A percentile compares a stretch with the other conserved stretches of the same genome.
Conservation (phyloP, 169 alveolate species). For the Plasmodium cynomolgi region DNA sequence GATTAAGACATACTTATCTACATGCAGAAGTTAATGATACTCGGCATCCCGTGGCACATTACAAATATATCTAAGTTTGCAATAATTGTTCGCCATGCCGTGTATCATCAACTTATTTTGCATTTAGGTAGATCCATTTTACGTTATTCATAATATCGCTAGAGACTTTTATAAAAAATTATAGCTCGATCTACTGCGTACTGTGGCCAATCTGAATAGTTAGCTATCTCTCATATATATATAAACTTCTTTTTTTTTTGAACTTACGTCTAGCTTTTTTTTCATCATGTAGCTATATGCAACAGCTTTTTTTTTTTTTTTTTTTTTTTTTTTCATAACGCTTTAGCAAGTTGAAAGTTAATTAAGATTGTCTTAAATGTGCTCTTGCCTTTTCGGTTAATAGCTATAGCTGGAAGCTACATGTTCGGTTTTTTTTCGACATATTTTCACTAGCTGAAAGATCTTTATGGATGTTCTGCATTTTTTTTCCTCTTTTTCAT, state of each 20-base stretch:
- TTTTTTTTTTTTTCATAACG: not conserved
- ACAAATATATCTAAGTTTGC: not conserved
- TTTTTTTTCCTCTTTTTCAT: not conserved
- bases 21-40: not conserved
- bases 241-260: not conserved
- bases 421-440: not conserved
- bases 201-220: not conserved
- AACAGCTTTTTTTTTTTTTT: conserved; percentile 3
- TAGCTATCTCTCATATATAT: not conserved
- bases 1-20: not conserved
- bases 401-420: not conserved
- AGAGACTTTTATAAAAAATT: not conserved
- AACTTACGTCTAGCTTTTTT: not conserved
- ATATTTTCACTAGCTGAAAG: not conserved
- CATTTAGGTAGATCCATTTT: not conserved
- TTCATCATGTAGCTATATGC: not conserved
- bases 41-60: not conserved
- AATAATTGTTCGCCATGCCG: not conserved
- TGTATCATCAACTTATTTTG: not conserved
- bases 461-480: not conserved
- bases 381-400: not conserved
- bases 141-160: not conserved
- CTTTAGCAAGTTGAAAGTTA: not conserved
- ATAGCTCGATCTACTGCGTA: not conserved
- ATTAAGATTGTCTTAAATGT: not conserved